Percentiles rank a stretch among this genome's conserved stretches.
Conservation (phyloP, 805 yeast species). For the Yueomyces sp. region DNA sequence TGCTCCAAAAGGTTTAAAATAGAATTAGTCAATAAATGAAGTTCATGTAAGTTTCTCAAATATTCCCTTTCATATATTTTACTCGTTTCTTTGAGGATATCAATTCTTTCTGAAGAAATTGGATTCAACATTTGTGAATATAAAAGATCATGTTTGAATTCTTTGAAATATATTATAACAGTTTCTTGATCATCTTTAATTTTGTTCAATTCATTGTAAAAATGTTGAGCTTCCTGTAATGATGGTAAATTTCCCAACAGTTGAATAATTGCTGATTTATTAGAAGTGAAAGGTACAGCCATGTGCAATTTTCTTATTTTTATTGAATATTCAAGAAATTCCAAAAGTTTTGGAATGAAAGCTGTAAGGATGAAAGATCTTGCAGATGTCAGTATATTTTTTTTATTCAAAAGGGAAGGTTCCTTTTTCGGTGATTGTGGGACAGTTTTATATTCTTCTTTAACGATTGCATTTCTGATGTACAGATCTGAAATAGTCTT, state of each 20-base stretch:
- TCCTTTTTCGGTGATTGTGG: slow-evolving; percentile 23
- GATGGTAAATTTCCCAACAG: slow-evolving; percentile 10
- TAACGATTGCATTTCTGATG: slow-evolving; percentile 25
- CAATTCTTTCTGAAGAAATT: slow-evolving; percentile 5
- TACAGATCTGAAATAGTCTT: slow-evolving; percentile 30
- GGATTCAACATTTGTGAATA: slow-evolving; percentile 10
- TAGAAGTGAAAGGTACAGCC: neutral
- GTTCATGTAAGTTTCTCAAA: slow-evolving; percentile 4
- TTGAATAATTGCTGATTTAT: neutral
- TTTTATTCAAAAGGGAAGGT: slow-evolving; percentile 23
- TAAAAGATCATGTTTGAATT: slow-evolving; percentile 11
- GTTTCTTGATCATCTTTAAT: slow-evolving; percentile 3
- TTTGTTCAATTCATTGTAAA: slow-evolving; percentile 1
- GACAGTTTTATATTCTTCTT: slow-evolving; percentile 11
- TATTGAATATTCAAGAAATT: slow-evolving; percentile 9
- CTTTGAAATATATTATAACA: slow-evolving; percentile 8
- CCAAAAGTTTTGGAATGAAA: slow-evolving; percentile 19
- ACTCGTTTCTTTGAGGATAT: neutral
- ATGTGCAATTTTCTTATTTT: neutral
- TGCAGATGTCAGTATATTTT: slow-evolving; percentile 21
- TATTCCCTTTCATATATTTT: slow-evolving; percentile 9
- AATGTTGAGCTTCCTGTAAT: slow-evolving; percentile 2
- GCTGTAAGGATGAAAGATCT: slow-evolving; percentile 20
- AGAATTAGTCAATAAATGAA: slow-evolving; percentile 4
- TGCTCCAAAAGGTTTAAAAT: slow-evolving; percentile 11